Evolutionary conservation across 805 yeast species (phyloP).

Genomic region (Lachancea dasiensis): DNA sequence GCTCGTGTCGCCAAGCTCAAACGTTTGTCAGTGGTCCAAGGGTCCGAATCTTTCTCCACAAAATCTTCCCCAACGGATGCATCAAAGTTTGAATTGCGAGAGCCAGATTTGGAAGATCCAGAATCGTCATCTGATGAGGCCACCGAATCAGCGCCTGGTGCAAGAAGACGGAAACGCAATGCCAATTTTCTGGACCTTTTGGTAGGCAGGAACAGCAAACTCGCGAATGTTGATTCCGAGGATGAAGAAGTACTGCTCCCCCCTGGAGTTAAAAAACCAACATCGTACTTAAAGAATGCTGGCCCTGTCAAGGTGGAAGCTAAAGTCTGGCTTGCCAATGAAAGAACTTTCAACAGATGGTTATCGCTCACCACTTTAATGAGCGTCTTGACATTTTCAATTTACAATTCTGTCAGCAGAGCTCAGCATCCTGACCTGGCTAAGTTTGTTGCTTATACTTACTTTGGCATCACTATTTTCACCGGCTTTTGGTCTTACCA

Average conservation of each 20-base stretch:
- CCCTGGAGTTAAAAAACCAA: constrained; percentile 83
- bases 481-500: constrained; percentile 86
- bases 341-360: constrained; percentile 96
- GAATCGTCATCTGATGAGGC: constrained; percentile 46
- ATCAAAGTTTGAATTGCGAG: constrained; percentile 23
- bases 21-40: constrained; percentile 27
- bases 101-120: constrained; percentile 48
- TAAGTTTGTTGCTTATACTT: constrained; percentile 63
- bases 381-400: constrained; percentile 77
- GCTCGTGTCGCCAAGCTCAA: constrained; percentile 34
- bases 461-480: constrained; percentile 77
- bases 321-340: constrained; percentile 97
- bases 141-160: constrained; percentile 1
- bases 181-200: constrained; percentile 34
- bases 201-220: constrained; percentile 38
- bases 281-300: constrained; percentile 69
- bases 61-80: constrained; percentile 7
- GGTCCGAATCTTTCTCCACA: constrained; percentile 7
- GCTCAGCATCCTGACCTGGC: constrained; percentile 65
- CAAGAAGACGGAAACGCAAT: constrained; percentile 22
- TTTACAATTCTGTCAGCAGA: constrained; percentile 65
- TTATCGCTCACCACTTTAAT: constrained; percentile 79
- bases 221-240: constrained; percentile 67
- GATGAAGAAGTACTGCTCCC: constrained; percentile 85
- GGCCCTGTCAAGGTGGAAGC: constrained; percentile 95